phyloP scores from a whole-genome alignment of 768 basidiomycete species.

The Mycena vitilis region DNA sequence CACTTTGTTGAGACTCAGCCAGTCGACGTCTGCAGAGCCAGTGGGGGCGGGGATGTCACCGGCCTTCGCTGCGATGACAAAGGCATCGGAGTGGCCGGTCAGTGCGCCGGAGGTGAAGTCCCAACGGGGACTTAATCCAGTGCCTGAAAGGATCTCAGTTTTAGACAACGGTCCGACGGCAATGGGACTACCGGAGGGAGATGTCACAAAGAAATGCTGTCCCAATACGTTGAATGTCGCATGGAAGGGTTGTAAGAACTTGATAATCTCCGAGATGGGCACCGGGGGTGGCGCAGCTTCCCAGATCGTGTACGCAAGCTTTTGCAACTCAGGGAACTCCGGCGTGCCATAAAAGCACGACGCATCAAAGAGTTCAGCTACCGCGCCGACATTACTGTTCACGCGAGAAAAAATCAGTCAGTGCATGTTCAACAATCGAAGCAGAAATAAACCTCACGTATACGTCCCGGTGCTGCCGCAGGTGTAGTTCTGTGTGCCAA shows the following conservation, averaged over 20 bases:
- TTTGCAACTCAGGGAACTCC: constrained; percentile 45
- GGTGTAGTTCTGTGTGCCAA: constrained; percentile 69
- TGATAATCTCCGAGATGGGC: constrained; percentile 8
- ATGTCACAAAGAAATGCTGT: constrained; percentile 66
- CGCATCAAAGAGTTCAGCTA: constrained; percentile 67
- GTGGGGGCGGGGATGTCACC: constrained; percentile 56
- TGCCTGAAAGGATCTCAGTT: constrained; percentile 53
- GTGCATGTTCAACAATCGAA: neutral
- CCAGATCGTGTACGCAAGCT: constrained; percentile 44
- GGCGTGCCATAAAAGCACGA: constrained; percentile 57
- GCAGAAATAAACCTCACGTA: constrained; percentile 45
- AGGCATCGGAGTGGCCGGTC: constrained; percentile 57
- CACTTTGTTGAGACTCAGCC: constrained; percentile 61
- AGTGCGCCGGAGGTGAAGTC: constrained; percentile 62
- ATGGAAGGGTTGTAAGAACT: neutral
- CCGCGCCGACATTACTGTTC: constrained; percentile 58
- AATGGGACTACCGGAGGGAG: constrained; percentile 17
- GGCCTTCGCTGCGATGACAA: constrained; percentile 57
- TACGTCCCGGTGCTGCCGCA: constrained; percentile 58
- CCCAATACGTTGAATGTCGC: constrained; percentile 23
- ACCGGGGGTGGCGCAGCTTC: constrained; percentile 33
- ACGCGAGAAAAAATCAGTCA: neutral
- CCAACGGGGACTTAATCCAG: constrained; percentile 62
- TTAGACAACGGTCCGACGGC: neutral
- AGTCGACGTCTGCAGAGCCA: constrained; percentile 61